phyloP scores from a whole-genome alignment of 148 eudicot species.

The Fagopyrum esculentum region DNA sequence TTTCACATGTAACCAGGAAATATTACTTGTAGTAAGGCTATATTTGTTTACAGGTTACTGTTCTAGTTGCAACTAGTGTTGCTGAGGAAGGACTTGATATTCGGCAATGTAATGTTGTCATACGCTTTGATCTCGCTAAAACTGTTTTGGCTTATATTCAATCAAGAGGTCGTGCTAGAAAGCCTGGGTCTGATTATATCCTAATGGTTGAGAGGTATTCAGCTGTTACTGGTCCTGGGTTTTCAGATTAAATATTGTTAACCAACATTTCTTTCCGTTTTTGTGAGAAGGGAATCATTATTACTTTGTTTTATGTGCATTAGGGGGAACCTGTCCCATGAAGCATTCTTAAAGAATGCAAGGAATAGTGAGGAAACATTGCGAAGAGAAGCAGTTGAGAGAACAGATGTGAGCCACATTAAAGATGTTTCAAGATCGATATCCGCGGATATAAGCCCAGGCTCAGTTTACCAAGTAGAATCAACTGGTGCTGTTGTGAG shows the following conservation, averaged over 20 bases:
- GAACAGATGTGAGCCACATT: conserved; percentile 91
- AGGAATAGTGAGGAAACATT: conserved; percentile 95
- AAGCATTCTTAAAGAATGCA: conserved; percentile 83
- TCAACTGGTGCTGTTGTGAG: conserved; percentile 98
- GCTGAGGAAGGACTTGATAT: conserved; percentile 99
- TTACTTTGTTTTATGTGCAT: neutral
- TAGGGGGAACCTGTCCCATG: conserved; percentile 86
- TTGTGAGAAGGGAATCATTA: neutral
- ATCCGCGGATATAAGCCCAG: conserved; percentile 49
- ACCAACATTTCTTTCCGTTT: neutral
- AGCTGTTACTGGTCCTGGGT: neutral
- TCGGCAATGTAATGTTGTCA: conserved; percentile 97
- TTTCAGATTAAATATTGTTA: neutral
- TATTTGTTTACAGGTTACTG: conserved; percentile 49
- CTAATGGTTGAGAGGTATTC: conserved; percentile 96
- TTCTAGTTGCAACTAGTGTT: conserved; percentile 98
- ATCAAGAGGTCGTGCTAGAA: conserved; percentile 98
- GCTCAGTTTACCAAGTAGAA: conserved; percentile 77
- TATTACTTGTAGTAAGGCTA: neutral
- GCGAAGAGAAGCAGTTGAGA: conserved; percentile 91
- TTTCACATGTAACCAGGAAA: neutral
- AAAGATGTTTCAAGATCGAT: conserved; percentile 55
- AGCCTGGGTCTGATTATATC: conserved; percentile 97
- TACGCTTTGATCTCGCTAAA: conserved; percentile 98
- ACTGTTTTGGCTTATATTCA: conserved; percentile 98